Conservation (phyloP, 2,329 filamentous ascomycete species). For the Hypoxylon rubiginosum region DNA sequence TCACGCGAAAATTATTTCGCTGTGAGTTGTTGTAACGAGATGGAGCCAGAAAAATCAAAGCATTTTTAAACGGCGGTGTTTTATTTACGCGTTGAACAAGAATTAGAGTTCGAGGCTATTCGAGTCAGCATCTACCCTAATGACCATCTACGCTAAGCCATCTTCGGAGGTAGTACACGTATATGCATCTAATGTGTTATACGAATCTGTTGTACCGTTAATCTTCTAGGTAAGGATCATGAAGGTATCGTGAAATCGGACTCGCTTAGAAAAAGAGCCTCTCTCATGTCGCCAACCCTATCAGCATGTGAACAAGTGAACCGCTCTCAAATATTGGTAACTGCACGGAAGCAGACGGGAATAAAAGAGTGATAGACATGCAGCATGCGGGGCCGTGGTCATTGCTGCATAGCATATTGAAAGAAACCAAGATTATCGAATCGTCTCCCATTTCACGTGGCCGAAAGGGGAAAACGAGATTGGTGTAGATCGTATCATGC, state of each 20-base stretch:
- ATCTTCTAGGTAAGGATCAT: not conserved
- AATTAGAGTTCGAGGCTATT: not conserved
- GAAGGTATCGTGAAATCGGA: not conserved
- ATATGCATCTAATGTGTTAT: no score
- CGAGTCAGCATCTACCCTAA: not conserved
- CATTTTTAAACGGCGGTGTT: not conserved
- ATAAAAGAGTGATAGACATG: not conserved
- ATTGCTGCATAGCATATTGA: not conserved
- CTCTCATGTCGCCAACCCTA: not conserved
- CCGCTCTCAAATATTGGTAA: no score
- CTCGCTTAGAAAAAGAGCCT: not conserved
- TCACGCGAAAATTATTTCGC: no score
- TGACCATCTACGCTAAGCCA: not conserved
- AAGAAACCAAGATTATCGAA: no score
- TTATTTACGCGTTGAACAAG: not conserved
- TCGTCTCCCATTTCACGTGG: slow-evolving; percentile 17
- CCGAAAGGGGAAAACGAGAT: slow-evolving; percentile 5
- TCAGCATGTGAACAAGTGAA: not conserved
- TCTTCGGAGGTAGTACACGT: no score
- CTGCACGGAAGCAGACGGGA: not conserved
- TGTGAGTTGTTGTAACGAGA: not conserved
- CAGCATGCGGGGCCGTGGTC: not conserved
- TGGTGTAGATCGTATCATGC: not conserved
- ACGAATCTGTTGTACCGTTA: no score
- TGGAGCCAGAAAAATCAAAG: no score